These are phyloP conservation scores for Anastatica hierochuntica DNA, from an alignment of 345 rosid species.

Conservation along the genomic window DNA sequence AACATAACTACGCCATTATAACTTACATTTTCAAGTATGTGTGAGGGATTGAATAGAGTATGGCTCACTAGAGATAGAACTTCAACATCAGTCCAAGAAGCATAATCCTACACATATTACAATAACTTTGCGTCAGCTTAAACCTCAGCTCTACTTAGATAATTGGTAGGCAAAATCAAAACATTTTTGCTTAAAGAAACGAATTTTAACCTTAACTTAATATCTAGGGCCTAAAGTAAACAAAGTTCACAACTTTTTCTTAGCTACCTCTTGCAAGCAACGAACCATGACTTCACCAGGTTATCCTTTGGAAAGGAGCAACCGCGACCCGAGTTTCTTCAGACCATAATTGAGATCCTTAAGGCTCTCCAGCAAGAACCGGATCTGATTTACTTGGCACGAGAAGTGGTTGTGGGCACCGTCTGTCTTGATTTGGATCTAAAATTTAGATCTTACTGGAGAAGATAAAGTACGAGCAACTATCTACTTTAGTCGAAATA, in stretches of 20 bases:
- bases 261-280: constrained; percentile 77
- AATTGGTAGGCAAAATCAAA: neutral
- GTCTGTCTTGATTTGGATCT: too few relatives aligned
- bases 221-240: constrained; percentile 29
- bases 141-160: neutral
- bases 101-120: constrained; percentile 38
- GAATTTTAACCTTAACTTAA: constrained; percentile 47
- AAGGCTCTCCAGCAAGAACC: constrained; percentile 73
- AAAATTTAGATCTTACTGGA: too few relatives aligned
- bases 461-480: too few relatives aligned
- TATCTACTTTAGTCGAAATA: too few relatives aligned
- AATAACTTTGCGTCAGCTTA: neutral
- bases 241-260: neutral
- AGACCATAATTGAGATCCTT: constrained; percentile 52
- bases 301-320: constrained; percentile 54
- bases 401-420: too few relatives aligned
- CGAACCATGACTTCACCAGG: constrained; percentile 53
- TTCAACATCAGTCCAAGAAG: constrained; percentile 58
- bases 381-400: constrained; percentile 68
- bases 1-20: neutral
- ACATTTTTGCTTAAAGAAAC: neutral
- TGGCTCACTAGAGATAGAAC: constrained; percentile 84
- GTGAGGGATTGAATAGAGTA: constrained; percentile 71
- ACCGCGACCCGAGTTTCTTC: constrained; percentile 51
- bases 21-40: constrained; percentile 54